These are phyloP conservation scores for Coprinellus micaceus DNA, from an alignment of 768 basidiomycete genomes.

Conservation along the genomic window DNA sequence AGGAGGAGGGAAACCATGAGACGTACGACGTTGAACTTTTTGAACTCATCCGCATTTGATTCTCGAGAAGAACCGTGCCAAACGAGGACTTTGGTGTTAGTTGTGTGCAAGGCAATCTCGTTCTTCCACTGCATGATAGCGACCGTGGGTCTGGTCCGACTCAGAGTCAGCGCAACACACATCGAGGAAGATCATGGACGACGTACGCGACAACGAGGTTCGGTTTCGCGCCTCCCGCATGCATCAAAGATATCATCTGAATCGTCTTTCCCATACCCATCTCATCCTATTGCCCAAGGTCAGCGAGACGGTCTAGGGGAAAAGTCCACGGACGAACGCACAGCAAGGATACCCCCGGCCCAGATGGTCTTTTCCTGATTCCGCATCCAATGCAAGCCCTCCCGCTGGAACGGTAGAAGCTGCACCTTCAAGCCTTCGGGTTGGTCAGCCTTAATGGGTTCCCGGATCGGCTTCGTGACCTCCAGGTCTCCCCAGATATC, in stretches of 20 bases:
- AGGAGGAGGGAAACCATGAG: background rate
- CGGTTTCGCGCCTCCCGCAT: slow-evolving; percentile 72
- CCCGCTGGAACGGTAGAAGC: slow-evolving; percentile 91
- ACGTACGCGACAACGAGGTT: slow-evolving; percentile 91
- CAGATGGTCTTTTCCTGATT: slow-evolving; percentile 86
- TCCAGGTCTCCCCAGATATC: slow-evolving; percentile 89
- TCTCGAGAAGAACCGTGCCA: slow-evolving; percentile 86
- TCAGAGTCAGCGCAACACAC: slow-evolving; percentile 33
- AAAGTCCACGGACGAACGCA: background rate
- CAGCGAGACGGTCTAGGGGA: background rate
- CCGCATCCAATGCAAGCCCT: slow-evolving; percentile 94
- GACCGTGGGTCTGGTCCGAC: slow-evolving; percentile 42
- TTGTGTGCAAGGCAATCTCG: slow-evolving; percentile 85
- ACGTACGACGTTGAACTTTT: slow-evolving; percentile 84
- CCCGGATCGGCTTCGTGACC: slow-evolving; percentile 51
- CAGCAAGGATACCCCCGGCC: slow-evolving; percentile 90
- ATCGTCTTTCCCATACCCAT: slow-evolving; percentile 99
- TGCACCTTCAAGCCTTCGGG: slow-evolving; percentile 80
- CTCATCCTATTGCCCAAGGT: slow-evolving; percentile 56
- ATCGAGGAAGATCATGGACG: slow-evolving; percentile 31
- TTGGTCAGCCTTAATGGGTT: slow-evolving; percentile 71
- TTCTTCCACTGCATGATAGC: slow-evolving; percentile 85
- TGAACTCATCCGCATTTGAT: slow-evolving; percentile 60
- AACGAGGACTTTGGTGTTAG: slow-evolving; percentile 79
- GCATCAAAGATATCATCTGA: slow-evolving; percentile 88